Conservation (phyloP, 495 filamentous ascomycete species). For the Parathielavia hyrcaniae region DNA sequence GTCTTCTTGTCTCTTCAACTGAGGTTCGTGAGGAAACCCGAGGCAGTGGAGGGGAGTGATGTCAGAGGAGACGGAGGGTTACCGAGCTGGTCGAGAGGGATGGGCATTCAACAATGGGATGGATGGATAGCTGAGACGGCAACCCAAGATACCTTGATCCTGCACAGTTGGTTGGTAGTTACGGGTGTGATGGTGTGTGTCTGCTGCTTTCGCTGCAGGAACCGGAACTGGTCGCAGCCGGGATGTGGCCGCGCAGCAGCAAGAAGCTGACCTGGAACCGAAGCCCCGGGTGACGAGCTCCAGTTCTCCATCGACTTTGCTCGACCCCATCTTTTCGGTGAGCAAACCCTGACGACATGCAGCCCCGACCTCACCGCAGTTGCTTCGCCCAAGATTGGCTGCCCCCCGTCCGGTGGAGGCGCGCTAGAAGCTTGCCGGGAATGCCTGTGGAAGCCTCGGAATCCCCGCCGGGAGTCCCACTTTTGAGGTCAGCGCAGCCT, state of each 20-base stretch:
- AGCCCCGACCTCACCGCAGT: slow-evolving; percentile 15
- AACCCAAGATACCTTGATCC: too few species aligned
- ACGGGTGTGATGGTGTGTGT: too few species aligned
- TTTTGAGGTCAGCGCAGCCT: slow-evolving; percentile 8
- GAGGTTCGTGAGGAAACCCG: too few species aligned
- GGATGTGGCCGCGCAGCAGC: background rate
- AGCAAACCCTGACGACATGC: slow-evolving; percentile 20
- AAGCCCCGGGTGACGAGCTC: slow-evolving; percentile 9
- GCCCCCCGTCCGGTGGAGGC: slow-evolving; percentile 14
- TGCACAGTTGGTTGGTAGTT: too few species aligned
- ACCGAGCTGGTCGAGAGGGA: too few species aligned
- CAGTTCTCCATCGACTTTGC: slow-evolving; percentile 7
- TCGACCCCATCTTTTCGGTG: slow-evolving; percentile 9
- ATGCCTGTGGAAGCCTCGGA: background rate
- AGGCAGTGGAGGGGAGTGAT: too few species aligned
- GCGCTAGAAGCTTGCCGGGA: slow-evolving; percentile 16
- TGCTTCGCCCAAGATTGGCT: slow-evolving; percentile 18
- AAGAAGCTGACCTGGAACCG: too few species aligned
- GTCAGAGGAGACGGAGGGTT: too few species aligned
- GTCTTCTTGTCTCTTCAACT: background rate
- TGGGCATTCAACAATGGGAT: too few species aligned
- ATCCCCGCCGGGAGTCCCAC: slow-evolving; percentile 14
- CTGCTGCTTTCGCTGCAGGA: background rate
- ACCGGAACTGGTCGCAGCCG: slow-evolving; percentile 6
- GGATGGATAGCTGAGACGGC: too few species aligned